Conservation (phyloP, 306 rosid genomes). For the Rubus idaeus region DNA sequence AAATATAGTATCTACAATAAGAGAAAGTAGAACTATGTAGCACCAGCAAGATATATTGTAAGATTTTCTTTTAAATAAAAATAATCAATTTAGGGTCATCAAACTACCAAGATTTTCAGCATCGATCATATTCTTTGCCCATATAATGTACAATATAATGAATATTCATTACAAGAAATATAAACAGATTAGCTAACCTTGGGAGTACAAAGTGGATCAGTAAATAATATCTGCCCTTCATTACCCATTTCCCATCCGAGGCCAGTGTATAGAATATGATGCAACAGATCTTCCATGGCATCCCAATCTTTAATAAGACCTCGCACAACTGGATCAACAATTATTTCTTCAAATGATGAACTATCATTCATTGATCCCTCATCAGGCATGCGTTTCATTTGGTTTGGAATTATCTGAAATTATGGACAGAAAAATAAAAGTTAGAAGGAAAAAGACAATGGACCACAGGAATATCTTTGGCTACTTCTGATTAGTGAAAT, state of each 20-base stretch:
- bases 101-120: neutral
- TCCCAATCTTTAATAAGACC: slow-evolving; percentile 91
- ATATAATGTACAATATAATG: neutral
- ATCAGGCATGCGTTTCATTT: slow-evolving; percentile 69
- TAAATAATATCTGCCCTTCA: slow-evolving; percentile 90
- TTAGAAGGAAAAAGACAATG: neutral
- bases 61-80: neutral
- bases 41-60: neutral
- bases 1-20: neutral
- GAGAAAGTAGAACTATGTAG: neutral
- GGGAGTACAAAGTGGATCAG: slow-evolving; percentile 94
- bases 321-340: slow-evolving; percentile 74
- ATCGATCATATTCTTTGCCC: neutral
- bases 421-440: neutral
- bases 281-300: slow-evolving; percentile 93
- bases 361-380: slow-evolving; percentile 51
- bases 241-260: slow-evolving; percentile 99
- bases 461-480: neutral
- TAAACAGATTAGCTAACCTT: slow-evolving; percentile 49
- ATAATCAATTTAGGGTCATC: neutral
- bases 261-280: slow-evolving; percentile 78
- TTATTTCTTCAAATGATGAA: slow-evolving; percentile 46
- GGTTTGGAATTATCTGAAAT: slow-evolving; percentile 84
- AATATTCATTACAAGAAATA: neutral
- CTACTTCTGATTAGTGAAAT: neutral